Evolutionary conservation across 495 filamentous ascomycete genomes (phyloP).

Genomic region (Hypoxylon rickii): DNA sequence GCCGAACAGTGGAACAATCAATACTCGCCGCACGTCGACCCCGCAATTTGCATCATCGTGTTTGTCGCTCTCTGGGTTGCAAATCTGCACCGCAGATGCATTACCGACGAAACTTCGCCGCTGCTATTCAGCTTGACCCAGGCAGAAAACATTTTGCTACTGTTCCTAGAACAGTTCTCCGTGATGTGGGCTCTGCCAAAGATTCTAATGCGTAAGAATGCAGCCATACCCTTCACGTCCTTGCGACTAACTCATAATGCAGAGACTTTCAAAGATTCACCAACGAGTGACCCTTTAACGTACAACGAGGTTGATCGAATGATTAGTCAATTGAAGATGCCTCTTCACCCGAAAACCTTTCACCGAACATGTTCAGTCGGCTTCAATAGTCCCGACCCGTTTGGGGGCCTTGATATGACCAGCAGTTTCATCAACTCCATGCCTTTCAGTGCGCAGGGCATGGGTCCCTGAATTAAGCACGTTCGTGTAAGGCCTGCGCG

Average conservation of each 20-base stretch:
- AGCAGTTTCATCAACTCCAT: background rate
- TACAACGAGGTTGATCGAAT: conserved; percentile 20
- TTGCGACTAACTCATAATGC: too few species aligned
- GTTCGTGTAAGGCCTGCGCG: too few species aligned
- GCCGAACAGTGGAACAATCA: conserved; percentile 32
- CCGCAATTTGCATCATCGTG: conserved; percentile 32
- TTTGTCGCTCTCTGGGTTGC: conserved; percentile 25
- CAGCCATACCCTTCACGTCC: too few species aligned
- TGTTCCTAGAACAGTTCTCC: conserved; percentile 34
- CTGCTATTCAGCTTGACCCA: conserved; percentile 1
- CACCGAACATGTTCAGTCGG: background rate
- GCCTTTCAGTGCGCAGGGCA: conserved; percentile 1
- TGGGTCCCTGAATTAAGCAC: background rate
- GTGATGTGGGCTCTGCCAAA: conserved; percentile 27
- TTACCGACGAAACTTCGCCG: background rate
- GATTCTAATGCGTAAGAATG: conserved; percentile 24
- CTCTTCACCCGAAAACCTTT: conserved; percentile 27
- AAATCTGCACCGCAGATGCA: conserved; percentile 23
- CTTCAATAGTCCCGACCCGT: background rate
- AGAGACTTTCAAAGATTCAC: conserved; percentile 22
- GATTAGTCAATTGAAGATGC: conserved; percentile 20
- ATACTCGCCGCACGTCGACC: conserved; percentile 28
- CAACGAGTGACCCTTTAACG: conserved; percentile 4
- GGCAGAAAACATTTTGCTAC: conserved; percentile 16
- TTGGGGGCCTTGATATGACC: background rate